Conservation (phyloP, 2,329 filamentous ascomycete genomes). For the Neofusicoccum ribis region DNA sequence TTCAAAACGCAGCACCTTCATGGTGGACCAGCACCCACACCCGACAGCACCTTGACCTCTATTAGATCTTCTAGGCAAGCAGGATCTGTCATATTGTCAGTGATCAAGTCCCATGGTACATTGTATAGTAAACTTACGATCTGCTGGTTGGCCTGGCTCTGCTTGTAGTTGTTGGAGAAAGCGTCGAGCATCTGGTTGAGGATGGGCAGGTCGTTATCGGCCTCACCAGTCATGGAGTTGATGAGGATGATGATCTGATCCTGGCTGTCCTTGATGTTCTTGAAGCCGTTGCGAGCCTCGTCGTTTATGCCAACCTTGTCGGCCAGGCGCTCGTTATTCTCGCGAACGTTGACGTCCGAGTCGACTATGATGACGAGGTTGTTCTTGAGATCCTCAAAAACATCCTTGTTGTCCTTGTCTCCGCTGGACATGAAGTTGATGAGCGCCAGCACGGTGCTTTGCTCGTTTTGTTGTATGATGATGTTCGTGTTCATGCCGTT, state of each 20-base stretch:
- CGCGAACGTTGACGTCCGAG: background rate
- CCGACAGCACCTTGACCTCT: too few relatives aligned
- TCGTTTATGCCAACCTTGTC: background rate
- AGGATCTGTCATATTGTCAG: too few relatives aligned
- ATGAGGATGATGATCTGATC: background rate
- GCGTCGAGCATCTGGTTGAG: constrained; percentile 3
- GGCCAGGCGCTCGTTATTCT: constrained; percentile 4
- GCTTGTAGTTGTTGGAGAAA: background rate
- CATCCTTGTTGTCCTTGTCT: background rate
- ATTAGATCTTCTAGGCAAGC: too few relatives aligned
- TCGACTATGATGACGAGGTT: constrained; percentile 5
- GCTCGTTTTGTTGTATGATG: constrained; percentile 4
- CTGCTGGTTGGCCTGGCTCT: constrained; percentile 12
- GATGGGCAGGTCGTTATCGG: constrained; percentile 1
- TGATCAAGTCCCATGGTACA: too few relatives aligned
- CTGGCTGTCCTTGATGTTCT: background rate
- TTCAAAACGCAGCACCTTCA: too few relatives aligned
- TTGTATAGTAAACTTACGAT: background rate
- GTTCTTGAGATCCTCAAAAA: background rate
- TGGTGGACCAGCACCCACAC: too few relatives aligned
- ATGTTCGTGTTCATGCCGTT: constrained; percentile 6
- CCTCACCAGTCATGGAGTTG: background rate
- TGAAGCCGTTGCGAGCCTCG: background rate
- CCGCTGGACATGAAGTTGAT: background rate
- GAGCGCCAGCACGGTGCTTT: background rate